phyloP scores from a whole-genome alignment of 2,329 filamentous ascomycete genomes.

The Rhytidhysteron rufulum region DNA sequence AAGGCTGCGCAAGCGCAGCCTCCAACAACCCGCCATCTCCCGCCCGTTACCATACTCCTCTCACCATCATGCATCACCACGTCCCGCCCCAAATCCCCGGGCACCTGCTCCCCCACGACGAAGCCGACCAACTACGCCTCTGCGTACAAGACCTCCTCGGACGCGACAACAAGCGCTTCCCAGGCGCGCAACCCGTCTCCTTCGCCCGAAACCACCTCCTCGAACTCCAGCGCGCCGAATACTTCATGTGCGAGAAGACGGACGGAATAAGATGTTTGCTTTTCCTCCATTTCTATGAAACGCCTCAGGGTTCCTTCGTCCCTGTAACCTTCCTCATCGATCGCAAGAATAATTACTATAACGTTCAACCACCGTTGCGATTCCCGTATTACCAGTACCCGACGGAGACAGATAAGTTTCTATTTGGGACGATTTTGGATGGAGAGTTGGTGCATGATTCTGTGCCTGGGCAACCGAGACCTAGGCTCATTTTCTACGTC shows the following conservation, averaged over 20 bases:
- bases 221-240: constrained; percentile 80
- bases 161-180: constrained; percentile 66
- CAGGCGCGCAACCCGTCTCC: constrained; percentile 90
- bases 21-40: no score
- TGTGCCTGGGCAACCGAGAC: constrained; percentile 59
- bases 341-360: constrained; percentile 97
- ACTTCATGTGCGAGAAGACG: constrained; percentile 98
- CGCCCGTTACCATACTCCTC: not conserved
- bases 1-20: no score
- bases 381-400: constrained; percentile 69
- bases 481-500: constrained; percentile 75
- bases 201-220: constrained; percentile 77
- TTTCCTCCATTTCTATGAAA: constrained; percentile 70
- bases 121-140: constrained; percentile 54
- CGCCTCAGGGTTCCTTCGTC: constrained; percentile 44
- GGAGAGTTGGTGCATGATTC: constrained; percentile 89
- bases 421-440: constrained; percentile 79
- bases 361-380: constrained; percentile 68
- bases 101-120: constrained; percentile 13
- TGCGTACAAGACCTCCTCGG: constrained; percentile 75
- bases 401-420: constrained; percentile 57
- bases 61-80: constrained; percentile 3
- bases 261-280: constrained; percentile 95
- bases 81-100: constrained; percentile 34
- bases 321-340: constrained; percentile 85